Percentiles rank a stretch among this genome's conserved stretches.
Conservation (phyloP, 2,329 filamentous ascomycete genomes). For the Alternaria metachromatica region DNA sequence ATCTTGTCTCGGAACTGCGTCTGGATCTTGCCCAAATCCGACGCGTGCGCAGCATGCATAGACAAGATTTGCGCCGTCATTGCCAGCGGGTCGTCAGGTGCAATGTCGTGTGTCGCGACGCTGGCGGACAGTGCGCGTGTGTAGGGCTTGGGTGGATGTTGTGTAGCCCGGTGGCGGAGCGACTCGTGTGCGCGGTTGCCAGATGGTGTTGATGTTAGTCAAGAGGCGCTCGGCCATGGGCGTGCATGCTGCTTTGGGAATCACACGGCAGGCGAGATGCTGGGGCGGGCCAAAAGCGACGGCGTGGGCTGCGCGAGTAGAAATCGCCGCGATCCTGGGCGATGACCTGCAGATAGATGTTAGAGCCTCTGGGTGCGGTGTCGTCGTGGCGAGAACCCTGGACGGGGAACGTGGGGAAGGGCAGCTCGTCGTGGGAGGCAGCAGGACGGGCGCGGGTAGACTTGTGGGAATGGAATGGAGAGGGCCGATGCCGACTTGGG, state of each 20-base stretch:
- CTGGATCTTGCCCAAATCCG: conserved; percentile 45
- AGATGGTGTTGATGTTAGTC: conserved; percentile 19
- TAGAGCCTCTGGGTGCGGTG: not conserved
- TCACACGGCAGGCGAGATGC: conserved; percentile 14
- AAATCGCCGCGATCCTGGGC: conserved; percentile 12
- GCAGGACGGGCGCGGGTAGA: conserved; percentile 18
- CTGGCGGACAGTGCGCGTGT: conserved; percentile 18
- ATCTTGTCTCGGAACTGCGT: conserved; percentile 45
- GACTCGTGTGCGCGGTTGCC: conserved; percentile 23
- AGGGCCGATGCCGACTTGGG: conserved; percentile 7
- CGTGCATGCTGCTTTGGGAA: conserved; percentile 28
- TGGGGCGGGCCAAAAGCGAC: conserved; percentile 1
- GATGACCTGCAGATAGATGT: conserved; percentile 22
- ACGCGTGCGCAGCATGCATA: conserved; percentile 46
- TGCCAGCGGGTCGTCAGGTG: conserved; percentile 21
- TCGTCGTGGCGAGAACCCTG: conserved; percentile 21
- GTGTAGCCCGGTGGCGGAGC: conserved; percentile 25
- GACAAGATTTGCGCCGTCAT: conserved; percentile 50
- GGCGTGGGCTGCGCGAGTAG: not conserved
- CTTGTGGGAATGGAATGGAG: conserved; percentile 12
- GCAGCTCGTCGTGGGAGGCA: conserved; percentile 18
- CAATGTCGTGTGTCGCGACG: conserved; percentile 15
- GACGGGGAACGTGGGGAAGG: conserved; percentile 22
- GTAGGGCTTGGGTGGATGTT: conserved; percentile 19
- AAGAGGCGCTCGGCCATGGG: conserved; percentile 24